Evolutionary conservation across 768 basidiomycete species (phyloP).

Genomic region (Rhizopogon vinicolor): DNA sequence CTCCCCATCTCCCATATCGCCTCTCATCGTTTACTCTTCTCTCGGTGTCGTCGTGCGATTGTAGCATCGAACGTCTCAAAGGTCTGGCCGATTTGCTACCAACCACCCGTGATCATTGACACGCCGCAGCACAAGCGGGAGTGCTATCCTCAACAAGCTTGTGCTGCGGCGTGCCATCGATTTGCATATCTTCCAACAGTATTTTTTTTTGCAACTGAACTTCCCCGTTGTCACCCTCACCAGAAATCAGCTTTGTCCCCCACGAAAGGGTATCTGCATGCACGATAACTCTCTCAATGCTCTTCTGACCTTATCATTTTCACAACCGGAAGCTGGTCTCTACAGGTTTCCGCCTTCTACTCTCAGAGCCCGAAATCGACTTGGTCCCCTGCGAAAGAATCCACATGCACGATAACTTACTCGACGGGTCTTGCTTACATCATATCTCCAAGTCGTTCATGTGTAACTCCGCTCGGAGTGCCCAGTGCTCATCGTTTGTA

Average conservation of each 20-base stretch:
- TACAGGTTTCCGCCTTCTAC: no score
- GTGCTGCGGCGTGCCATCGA: constrained; percentile 17
- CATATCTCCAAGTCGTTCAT: no score
- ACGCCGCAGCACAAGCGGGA: constrained; percentile 31
- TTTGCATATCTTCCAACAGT: neutral
- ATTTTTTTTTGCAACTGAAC: neutral
- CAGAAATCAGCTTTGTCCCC: neutral
- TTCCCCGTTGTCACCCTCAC: neutral
- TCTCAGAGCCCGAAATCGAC: no score
- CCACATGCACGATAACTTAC: neutral
- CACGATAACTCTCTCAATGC: no score
- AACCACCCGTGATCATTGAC: neutral
- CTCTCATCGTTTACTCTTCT: neutral
- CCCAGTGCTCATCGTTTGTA: neutral
- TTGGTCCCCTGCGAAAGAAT: no score
- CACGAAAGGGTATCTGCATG: no score
- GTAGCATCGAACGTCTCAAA: neutral
- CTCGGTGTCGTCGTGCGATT: neutral
- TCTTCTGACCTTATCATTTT: no score
- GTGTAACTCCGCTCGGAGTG: neutral
- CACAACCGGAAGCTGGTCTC: no score
- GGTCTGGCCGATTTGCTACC: no score
- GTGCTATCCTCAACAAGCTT: constrained; percentile 44
- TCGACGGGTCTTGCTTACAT: neutral
- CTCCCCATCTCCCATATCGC: neutral